phyloP scores from a whole-genome alignment of 192 early-diverging fungal species.

The Umbelopsis sp. region DNA sequence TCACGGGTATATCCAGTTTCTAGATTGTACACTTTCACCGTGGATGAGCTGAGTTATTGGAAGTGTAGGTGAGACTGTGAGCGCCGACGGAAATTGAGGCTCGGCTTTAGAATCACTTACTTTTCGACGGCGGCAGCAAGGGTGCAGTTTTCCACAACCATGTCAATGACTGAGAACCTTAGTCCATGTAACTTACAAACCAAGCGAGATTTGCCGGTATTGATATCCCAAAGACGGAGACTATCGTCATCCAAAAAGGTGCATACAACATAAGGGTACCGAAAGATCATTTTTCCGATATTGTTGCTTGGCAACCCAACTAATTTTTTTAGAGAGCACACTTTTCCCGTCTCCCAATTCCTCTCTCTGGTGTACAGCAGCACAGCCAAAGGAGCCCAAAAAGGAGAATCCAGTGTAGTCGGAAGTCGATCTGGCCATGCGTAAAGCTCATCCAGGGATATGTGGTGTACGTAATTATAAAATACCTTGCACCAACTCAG shows the following conservation, averaged over 20 bases:
- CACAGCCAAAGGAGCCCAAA: conserved; percentile 13
- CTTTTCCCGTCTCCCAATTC: conserved; percentile 13
- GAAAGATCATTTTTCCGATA: conserved; percentile 18
- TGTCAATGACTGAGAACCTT: conserved; percentile 9
- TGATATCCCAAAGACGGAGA: conserved; percentile 10
- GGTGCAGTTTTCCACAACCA: conserved; percentile 13
- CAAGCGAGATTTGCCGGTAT: neutral
- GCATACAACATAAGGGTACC: conserved; percentile 15
- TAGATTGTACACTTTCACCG: conserved; percentile 14
- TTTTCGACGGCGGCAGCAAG: conserved; percentile 16
- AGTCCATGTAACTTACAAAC: conserved; percentile 7
- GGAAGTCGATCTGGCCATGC: conserved; percentile 14
- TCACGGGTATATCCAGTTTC: conserved; percentile 16
- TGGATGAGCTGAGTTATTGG: neutral
- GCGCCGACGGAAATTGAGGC: neutral
- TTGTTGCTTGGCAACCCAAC: neutral
- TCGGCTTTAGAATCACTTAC: neutral
- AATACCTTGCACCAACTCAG: neutral
- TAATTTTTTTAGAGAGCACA: neutral
- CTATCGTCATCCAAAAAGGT: conserved; percentile 19
- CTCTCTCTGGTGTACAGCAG: neutral
- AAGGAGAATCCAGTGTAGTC: neutral
- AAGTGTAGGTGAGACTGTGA: neutral
- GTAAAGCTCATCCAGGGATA: neutral
- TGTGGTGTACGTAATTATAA: conserved; percentile 9